These are phyloP conservation scores for Teratosphaeriaceae sp. DNA, from an alignment of 2,329 filamentous ascomycete genomes.

Conservation along the genomic window DNA sequence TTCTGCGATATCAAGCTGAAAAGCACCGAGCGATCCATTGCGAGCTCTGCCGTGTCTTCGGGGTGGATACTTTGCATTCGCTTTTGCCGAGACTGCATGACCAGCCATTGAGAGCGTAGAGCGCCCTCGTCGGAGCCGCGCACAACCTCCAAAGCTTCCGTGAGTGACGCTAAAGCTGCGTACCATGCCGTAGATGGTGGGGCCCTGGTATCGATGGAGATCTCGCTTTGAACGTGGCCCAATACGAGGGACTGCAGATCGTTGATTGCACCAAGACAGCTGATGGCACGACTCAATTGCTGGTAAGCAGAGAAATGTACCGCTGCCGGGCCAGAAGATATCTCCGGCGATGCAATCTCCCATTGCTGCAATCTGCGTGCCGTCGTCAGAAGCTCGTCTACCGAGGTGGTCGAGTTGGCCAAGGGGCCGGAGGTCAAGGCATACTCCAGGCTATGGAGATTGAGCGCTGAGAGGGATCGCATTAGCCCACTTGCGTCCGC, in stretches of 20 bases:
- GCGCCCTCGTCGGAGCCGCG: slow-evolving; percentile 53
- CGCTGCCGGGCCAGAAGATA: slow-evolving; percentile 25
- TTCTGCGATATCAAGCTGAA: slow-evolving; percentile 73
- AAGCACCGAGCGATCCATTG: slow-evolving; percentile 76
- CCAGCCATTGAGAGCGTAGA: slow-evolving; percentile 45
- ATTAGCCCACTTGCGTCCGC: slow-evolving; percentile 65
- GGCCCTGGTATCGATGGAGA: neutral
- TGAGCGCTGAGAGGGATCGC: slow-evolving; percentile 70
- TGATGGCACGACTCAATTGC: slow-evolving; percentile 43
- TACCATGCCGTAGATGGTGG: slow-evolving; percentile 18
- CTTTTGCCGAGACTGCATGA: neutral
- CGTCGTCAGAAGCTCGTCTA: slow-evolving; percentile 70
- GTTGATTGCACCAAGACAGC: slow-evolving; percentile 6
- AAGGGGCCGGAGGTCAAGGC: slow-evolving; percentile 50
- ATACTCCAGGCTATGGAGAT: slow-evolving; percentile 78
- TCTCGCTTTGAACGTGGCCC: slow-evolving; percentile 3
- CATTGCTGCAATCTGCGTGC: slow-evolving; percentile 82
- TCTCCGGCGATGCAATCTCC: slow-evolving; percentile 72
- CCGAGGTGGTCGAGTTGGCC: slow-evolving; percentile 40
- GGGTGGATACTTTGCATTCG: slow-evolving; percentile 52
- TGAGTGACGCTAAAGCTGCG: slow-evolving; percentile 61
- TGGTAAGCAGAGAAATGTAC: slow-evolving; percentile 73
- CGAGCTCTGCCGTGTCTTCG: slow-evolving; percentile 69
- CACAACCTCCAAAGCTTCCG: slow-evolving; percentile 75
- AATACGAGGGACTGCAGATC: slow-evolving; percentile 1